phyloP scores from a whole-genome alignment of 2,329 filamentous ascomycete species.

The Tolypocladium nubicola region DNA sequence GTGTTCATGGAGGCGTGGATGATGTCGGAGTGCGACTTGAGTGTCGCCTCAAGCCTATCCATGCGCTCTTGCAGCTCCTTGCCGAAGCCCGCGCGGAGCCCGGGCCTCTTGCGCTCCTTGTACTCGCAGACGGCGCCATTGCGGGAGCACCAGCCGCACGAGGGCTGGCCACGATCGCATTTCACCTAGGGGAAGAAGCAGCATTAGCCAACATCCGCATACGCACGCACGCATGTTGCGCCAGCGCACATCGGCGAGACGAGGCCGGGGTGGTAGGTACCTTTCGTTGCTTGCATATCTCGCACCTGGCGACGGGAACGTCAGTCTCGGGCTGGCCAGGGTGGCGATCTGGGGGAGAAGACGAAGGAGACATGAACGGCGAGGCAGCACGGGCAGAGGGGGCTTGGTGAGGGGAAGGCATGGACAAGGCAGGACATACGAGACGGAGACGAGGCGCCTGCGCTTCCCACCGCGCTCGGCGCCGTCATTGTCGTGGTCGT shows the following conservation, averaged over 20 bases:
- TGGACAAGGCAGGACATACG: conserved; percentile 23
- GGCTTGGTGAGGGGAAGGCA: neutral
- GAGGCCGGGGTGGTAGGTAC: conserved; percentile 27
- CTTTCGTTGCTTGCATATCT: conserved; percentile 74
- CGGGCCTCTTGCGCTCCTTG: conserved; percentile 59
- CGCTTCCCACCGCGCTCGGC: conserved; percentile 35
- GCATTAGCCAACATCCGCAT: neutral
- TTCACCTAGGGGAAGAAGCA: conserved; percentile 43
- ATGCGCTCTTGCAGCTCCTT: conserved; percentile 63
- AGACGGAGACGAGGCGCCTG: conserved; percentile 50
- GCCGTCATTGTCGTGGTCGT: conserved; percentile 29
- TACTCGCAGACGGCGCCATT: conserved; percentile 56
- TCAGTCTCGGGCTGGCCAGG: conserved; percentile 22
- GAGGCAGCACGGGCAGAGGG: neutral
- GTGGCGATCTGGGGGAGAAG: conserved; percentile 1
- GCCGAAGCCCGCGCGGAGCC: conserved; percentile 56
- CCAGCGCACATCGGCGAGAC: neutral
- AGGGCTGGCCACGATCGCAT: conserved; percentile 66
- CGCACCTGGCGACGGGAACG: conserved; percentile 42
- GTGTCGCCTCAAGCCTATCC: conserved; percentile 56
- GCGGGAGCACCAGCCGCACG: conserved; percentile 57
- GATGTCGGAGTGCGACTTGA: conserved; percentile 56
- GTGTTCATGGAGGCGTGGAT: conserved; percentile 44
- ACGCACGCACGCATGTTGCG: neutral
- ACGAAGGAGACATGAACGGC: conserved; percentile 8